phyloP scores from a whole-genome alignment of 2,329 filamentous ascomycete genomes.

The Hypoxylon sp. region DNA sequence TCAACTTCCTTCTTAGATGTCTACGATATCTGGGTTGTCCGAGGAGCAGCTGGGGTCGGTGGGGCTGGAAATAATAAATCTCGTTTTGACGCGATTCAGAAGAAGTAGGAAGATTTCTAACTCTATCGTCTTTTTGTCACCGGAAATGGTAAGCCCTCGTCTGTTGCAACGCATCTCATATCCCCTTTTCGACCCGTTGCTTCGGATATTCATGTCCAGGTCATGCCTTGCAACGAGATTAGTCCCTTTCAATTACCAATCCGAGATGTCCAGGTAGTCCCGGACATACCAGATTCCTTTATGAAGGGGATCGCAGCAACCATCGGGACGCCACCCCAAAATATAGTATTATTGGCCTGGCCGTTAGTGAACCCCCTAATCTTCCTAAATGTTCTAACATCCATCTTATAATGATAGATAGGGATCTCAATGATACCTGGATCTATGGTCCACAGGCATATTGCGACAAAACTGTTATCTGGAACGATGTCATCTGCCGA shows the following conservation, averaged over 20 bases:
- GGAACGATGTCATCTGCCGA: conserved; percentile 51
- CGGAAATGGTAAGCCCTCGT: neutral
- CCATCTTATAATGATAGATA: conserved; percentile 26
- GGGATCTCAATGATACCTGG: conserved; percentile 57
- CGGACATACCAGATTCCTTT: conserved; percentile 28
- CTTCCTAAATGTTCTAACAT: neutral
- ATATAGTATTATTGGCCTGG: conserved; percentile 38
- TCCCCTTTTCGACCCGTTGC: neutral
- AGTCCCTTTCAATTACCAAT: conserved; percentile 32
- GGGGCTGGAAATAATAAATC: neutral
- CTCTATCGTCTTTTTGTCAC: neutral
- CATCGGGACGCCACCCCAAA: conserved; percentile 32
- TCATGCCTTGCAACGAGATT: conserved; percentile 32
- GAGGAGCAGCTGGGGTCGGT: too few species aligned
- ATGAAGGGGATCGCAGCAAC: conserved; percentile 36
- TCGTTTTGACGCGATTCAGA: neutral
- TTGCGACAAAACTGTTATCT: conserved; percentile 51
- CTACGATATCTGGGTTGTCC: neutral
- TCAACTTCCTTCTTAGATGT: neutral
- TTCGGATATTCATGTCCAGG: neutral
- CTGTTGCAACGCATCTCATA: conserved; percentile 1
- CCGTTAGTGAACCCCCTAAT: conserved; percentile 26
- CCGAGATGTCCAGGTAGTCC: conserved; percentile 36
- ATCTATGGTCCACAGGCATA: conserved; percentile 52
- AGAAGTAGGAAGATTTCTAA: neutral